These are phyloP conservation scores for Tylopilus felleus DNA, from an alignment of 768 basidiomycete genomes.

Conservation along the genomic window DNA sequence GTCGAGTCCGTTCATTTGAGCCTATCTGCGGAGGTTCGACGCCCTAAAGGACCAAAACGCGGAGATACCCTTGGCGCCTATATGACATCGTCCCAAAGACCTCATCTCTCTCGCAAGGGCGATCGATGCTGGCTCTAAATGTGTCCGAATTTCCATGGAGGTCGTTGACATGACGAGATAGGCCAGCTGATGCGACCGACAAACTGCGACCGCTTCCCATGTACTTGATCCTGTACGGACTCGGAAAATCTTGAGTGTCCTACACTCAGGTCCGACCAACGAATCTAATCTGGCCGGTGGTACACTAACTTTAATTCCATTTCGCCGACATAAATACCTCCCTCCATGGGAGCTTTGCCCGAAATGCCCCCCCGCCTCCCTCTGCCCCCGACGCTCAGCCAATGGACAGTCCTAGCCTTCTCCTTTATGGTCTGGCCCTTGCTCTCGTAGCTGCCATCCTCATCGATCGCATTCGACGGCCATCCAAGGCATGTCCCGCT, in stretches of 20 bases:
- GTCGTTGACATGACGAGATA: constrained; percentile 21
- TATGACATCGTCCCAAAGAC: constrained; percentile 1
- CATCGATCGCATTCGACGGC: constrained; percentile 21
- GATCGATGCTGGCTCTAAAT: constrained; percentile 9
- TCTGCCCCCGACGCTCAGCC: constrained; percentile 20
- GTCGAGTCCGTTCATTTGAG: constrained; percentile 27
- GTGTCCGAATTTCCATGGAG: constrained; percentile 12
- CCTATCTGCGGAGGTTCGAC: constrained; percentile 27
- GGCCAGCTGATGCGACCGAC: neutral
- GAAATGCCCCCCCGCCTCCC: constrained; percentile 29
- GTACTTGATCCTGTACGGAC: neutral
- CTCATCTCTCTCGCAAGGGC: constrained; percentile 17
- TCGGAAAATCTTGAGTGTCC: constrained; percentile 12
- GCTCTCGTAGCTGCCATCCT: constrained; percentile 10
- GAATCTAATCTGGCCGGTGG: constrained; percentile 29
- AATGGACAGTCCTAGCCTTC: constrained; percentile 25
- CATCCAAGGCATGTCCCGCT: constrained; percentile 23
- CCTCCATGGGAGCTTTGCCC: constrained; percentile 17
- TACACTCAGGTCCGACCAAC: constrained; percentile 15
- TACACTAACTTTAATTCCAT: constrained; percentile 31
- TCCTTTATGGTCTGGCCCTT: constrained; percentile 20
- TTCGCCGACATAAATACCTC: constrained; percentile 33
- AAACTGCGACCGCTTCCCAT: neutral
- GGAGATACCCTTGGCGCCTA: constrained; percentile 25
- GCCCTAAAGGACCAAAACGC: constrained; percentile 23